Percentiles rank a stretch among this genome's conserved stretches.
These are phyloP conservation scores for Suillus plorans DNA, from an alignment of 768 basidiomycete species.

Conservation along the genomic window DNA sequence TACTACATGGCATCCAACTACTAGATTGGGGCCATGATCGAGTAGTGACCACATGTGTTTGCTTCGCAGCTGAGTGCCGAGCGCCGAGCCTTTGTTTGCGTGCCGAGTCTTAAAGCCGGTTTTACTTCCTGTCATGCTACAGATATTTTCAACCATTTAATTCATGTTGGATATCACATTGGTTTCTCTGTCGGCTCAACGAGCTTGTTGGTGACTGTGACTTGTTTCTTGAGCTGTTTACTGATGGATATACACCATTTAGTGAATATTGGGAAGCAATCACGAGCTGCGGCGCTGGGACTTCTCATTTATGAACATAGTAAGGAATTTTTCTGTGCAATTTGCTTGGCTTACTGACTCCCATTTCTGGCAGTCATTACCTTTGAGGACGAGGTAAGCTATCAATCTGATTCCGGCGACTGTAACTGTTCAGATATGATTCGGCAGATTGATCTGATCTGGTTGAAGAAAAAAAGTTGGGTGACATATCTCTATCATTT, in stretches of 20 bases:
- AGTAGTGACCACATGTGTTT: neutral
- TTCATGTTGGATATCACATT: neutral
- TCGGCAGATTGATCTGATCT: constrained; percentile 11
- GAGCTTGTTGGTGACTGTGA: neutral
- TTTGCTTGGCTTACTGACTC: neutral
- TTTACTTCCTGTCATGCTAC: neutral
- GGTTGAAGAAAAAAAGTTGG: constrained; percentile 12
- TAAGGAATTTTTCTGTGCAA: neutral
- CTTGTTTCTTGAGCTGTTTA: neutral
- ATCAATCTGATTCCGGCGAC: neutral
- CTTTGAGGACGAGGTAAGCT: constrained; percentile 10
- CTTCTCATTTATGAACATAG: constrained; percentile 14
- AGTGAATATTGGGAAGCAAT: constrained; percentile 13
- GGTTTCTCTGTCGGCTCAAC: neutral
- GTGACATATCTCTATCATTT: constrained; percentile 12
- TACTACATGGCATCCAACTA: neutral
- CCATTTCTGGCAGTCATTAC: constrained; percentile 6
- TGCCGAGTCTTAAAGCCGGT: neutral
- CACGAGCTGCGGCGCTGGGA: constrained; percentile 10
- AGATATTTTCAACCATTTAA: neutral
- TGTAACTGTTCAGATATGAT: neutral
- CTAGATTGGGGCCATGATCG: neutral
- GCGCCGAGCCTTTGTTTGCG: neutral
- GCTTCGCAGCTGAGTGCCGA: neutral
- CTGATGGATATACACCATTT: neutral